These are phyloP conservation scores for Rhodocollybia butyracea DNA, from an alignment of 768 basidiomycete species.

Conservation along the genomic window DNA sequence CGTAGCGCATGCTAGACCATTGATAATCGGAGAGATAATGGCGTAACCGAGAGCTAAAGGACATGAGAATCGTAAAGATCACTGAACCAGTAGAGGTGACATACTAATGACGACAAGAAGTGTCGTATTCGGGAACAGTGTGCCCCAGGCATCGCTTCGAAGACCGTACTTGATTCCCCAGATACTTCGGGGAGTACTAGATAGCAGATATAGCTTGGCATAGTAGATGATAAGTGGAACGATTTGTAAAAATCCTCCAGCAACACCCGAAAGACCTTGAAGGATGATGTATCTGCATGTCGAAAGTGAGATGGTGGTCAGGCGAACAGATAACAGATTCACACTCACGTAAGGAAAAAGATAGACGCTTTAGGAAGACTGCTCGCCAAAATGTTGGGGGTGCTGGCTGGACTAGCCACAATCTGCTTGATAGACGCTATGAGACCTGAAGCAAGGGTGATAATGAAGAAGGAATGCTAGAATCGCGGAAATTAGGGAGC, in stretches of 20 bases:
- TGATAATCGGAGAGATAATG: conserved; percentile 91
- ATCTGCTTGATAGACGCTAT: conserved; percentile 65
- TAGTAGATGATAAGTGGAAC: conserved; percentile 82
- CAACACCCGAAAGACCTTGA: conserved; percentile 77
- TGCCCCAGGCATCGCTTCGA: conserved; percentile 74
- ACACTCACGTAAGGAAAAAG: conserved; percentile 84
- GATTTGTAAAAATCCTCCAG: conserved; percentile 77
- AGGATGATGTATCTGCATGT: conserved; percentile 63
- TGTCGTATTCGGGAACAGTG: conserved; percentile 64
- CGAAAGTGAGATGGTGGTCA: neutral
- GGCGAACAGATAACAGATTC: neutral
- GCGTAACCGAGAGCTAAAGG: conserved; percentile 69
- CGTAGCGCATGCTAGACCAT: conserved; percentile 77
- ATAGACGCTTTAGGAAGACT: conserved; percentile 82
- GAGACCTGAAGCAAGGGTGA: conserved; percentile 83
- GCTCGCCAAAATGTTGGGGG: conserved; percentile 69
- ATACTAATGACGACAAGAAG: conserved; percentile 80
- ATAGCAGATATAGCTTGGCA: conserved; percentile 83
- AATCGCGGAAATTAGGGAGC: neutral
- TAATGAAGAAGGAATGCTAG: conserved; percentile 91
- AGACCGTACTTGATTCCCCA: conserved; percentile 80
- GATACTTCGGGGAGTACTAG: conserved; percentile 84
- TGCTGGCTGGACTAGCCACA: conserved; percentile 60
- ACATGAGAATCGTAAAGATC: conserved; percentile 1
- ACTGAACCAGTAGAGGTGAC: conserved; percentile 19